Evolutionary conservation across 371 early-diverging fungal genomes (phyloP), one percentile per base, ranked within the genome.

Genomic region (Paraphysoderma sedebokerense): DNA sequence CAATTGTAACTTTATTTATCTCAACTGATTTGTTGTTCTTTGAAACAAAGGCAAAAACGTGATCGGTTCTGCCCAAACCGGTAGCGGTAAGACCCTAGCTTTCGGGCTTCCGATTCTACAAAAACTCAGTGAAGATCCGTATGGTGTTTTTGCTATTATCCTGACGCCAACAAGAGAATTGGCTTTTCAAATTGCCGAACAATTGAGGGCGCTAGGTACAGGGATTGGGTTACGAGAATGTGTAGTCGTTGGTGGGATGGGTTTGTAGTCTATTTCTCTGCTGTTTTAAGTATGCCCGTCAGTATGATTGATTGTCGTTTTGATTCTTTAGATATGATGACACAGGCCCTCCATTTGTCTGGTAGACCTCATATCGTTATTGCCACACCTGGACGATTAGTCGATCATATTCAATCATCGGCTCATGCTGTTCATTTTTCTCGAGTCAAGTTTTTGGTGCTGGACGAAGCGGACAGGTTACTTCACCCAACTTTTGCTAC

Each of bases 51-150:
- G 91, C 0, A 65, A 70, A 48, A 89, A 95, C 60, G 77, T 93
- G 6, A 87, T 99, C 52, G 99, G 97, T 35, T 84, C 88, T 12
- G 98, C 99, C 28, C 85, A 89, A 52, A 99, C 99, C 0, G 99
- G 99, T 48, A 82, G 85, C 1, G 99, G 99, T 54, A 99, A 99
- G 66, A 99, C 99, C 0, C 90, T 98, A 8, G 95, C 98, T 0
- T 99, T 98, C 72, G 91, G 98, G 2, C 60, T 99, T 17, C 99
- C 99, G 0, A 92, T 99, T 19, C 67, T 98, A 42, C 92, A 98
- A 57, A 79, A 80, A 61, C 69, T 93, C 7, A 76, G 87, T 0
- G 81, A 87, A 54, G 86, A 95, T 50, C 92, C 93, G 9, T 93
- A 76, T 52, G 96, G 96, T 23, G 76, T 92, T 1, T 96, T 82